Percentiles rank a stretch among this genome's conserved stretches.
phyloP scores from a whole-genome alignment of 2,329 filamentous ascomycete genomes.

The Fusarium sp. region DNA sequence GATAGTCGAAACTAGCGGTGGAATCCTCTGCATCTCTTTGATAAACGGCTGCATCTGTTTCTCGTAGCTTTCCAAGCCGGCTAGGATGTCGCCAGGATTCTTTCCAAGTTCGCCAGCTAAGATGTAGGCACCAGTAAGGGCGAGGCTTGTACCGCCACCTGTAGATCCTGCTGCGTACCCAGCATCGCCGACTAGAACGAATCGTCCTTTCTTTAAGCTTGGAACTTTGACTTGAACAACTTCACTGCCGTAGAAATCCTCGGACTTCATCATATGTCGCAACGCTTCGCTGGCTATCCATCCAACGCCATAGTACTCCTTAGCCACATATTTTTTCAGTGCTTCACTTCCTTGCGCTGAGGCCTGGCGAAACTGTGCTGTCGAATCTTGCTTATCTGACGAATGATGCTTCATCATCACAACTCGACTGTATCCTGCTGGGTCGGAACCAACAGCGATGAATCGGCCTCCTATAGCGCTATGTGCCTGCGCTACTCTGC shows the following conservation, averaged over 20 bases:
- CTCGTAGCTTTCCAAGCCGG: conserved; percentile 59
- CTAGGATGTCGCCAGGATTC: conserved; percentile 46
- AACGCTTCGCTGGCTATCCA: conserved; percentile 60
- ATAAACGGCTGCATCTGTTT: conserved; percentile 59
- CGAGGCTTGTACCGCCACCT: conserved; percentile 63
- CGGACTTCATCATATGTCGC: conserved; percentile 51
- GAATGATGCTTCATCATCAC: conserved; percentile 55
- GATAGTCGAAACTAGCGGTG: conserved; percentile 52
- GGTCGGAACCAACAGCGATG: conserved; percentile 54
- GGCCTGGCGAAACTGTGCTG: conserved; percentile 58
- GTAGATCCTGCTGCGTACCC: conserved; percentile 62
- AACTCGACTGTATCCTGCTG: conserved; percentile 52
- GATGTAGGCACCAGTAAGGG: conserved; percentile 64
- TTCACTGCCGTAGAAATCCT: conserved; percentile 64
- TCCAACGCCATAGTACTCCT: conserved; percentile 59
- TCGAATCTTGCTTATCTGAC: conserved; percentile 42
- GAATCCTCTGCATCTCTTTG: conserved; percentile 53
- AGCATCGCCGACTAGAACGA: conserved; percentile 67
- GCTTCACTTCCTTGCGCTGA: conserved; percentile 44
- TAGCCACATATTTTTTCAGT: conserved; percentile 56
- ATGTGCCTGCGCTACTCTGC: conserved; percentile 55
- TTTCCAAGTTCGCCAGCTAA: conserved; percentile 63
- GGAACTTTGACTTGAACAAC: conserved; percentile 62
- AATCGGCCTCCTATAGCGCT: conserved; percentile 57
- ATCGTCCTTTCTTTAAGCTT: conserved; percentile 56